Percentiles rank a stretch among this genome's conserved stretches.
phyloP scores from a whole-genome alignment of 345 rosid species.

The Stellera chamaejasme region DNA sequence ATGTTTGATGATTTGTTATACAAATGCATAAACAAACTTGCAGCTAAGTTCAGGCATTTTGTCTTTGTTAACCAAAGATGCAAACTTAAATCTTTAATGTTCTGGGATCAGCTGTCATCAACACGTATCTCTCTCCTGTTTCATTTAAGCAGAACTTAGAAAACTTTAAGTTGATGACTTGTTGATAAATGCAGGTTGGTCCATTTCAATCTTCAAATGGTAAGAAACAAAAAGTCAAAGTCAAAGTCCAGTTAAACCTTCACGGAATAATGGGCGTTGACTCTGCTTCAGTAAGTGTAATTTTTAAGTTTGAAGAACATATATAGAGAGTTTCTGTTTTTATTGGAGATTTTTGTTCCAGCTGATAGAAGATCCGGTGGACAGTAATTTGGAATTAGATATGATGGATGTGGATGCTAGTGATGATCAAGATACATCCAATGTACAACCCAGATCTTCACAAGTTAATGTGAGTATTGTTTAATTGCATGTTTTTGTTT shows the following conservation, averaged over 20 bases:
- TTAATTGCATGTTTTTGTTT: no score
- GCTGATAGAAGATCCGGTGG: constrained; percentile 37
- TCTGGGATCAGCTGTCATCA: no score
- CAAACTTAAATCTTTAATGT: no score
- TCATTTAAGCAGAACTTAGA: background rate
- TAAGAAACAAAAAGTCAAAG: constrained; percentile 55
- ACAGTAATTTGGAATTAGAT: constrained; percentile 19
- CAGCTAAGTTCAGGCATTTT: no score
- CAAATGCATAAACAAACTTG: no score
- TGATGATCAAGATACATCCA: constrained; percentile 11
- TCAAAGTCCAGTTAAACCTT: constrained; percentile 54
- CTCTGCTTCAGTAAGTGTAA: constrained; percentile 48
- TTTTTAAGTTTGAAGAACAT: background rate
- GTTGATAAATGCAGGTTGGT: constrained; percentile 43
- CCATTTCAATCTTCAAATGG: constrained; percentile 43
- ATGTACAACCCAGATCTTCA: no score
- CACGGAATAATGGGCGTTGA: constrained; percentile 55
- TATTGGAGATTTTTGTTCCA: constrained; percentile 14
- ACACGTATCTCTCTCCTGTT: no score
- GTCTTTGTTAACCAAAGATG: no score
- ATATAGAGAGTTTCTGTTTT: background rate
- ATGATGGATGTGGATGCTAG: constrained; percentile 18
- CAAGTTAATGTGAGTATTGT: no score
- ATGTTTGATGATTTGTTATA: no score
- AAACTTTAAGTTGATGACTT: constrained; percentile 8